A percentile compares a stretch with the other conserved stretches of the same genome.
phyloP scores from a whole-genome alignment of 108 stramenopile genomes.

The Cylindrotheca closterium region DNA sequence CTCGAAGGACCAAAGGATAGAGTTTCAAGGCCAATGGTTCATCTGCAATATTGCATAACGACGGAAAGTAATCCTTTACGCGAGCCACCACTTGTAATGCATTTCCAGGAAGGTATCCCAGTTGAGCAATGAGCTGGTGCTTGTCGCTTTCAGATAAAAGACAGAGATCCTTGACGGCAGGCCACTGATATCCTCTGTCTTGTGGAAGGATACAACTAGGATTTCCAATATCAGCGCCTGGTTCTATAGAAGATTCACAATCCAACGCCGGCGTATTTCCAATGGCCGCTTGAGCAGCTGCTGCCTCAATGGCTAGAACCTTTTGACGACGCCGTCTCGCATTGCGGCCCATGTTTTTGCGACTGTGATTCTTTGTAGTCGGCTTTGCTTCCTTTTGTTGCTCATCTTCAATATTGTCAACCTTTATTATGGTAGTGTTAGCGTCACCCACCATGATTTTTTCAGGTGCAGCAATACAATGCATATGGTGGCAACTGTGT shows the following conservation, averaged over 20 bases:
- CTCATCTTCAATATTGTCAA: no score
- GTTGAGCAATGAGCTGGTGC: constrained; percentile 41
- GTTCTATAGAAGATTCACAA: no score
- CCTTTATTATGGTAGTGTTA: no score
- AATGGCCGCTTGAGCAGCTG: background rate
- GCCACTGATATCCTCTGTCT: constrained; percentile 31
- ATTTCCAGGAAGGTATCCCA: constrained; percentile 84
- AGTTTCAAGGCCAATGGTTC: constrained; percentile 67
- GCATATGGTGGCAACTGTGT: no score
- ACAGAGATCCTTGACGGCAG: constrained; percentile 12
- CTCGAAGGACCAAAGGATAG: constrained; percentile 73
- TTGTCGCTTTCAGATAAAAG: constrained; percentile 33
- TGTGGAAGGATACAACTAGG: constrained; percentile 30
- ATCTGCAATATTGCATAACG: constrained; percentile 10
- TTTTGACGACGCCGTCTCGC: constrained; percentile 44
- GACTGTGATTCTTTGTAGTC: no score
- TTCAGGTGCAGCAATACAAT: no score
- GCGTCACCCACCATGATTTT: no score
- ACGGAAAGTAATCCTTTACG: constrained; percentile 16
- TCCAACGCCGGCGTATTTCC: background rate
- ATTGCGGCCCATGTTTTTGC: constrained; percentile 35
- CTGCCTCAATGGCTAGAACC: constrained; percentile 31
- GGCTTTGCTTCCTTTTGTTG: no score
- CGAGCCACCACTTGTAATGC: constrained; percentile 60
- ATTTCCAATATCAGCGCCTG: no score